Percentiles rank a stretch among this genome's conserved stretches.
Conservation (phyloP, 2,329 filamentous ascomycete genomes). For the Talaromyces sp. region DNA sequence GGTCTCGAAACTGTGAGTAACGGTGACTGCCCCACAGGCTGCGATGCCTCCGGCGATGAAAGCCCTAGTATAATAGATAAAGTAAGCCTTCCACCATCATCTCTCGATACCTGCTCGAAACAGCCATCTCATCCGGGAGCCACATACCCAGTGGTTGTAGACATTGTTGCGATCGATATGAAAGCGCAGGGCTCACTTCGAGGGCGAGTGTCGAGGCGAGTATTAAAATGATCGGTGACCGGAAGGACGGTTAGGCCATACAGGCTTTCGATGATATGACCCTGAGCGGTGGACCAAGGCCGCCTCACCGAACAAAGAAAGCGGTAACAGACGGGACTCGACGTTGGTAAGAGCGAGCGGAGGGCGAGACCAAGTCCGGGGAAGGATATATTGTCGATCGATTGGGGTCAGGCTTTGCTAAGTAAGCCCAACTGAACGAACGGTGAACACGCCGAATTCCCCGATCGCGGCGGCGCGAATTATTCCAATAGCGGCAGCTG, state of each 20-base stretch:
- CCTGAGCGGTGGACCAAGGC: neutral
- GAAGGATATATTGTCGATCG: neutral
- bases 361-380: neutral
- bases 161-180: slow-evolving; percentile 35
- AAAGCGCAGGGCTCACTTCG: neutral
- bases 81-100: neutral
- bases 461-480: neutral
- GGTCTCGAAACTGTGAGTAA: slow-evolving; percentile 96
- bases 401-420: neutral
- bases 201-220: neutral
- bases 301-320: neutral
- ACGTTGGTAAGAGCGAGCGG: neutral
- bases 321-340: neutral
- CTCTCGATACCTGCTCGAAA: neutral
- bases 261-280: neutral
- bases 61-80: slow-evolving; percentile 49
- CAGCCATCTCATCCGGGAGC: neutral
- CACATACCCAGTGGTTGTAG: slow-evolving; percentile 50
- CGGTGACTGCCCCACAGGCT: slow-evolving; percentile 93
- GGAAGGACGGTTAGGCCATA: neutral
- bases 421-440: neutral
- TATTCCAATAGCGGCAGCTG: neutral
- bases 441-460: neutral
- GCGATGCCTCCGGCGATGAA: slow-evolving; percentile 96
- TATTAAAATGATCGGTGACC: neutral